Percentiles rank a stretch among this genome's conserved stretches.
These are phyloP conservation scores for Vanderwaltozyma tropicalis DNA, from an alignment of 805 yeast genomes.

Conservation along the genomic window DNA sequence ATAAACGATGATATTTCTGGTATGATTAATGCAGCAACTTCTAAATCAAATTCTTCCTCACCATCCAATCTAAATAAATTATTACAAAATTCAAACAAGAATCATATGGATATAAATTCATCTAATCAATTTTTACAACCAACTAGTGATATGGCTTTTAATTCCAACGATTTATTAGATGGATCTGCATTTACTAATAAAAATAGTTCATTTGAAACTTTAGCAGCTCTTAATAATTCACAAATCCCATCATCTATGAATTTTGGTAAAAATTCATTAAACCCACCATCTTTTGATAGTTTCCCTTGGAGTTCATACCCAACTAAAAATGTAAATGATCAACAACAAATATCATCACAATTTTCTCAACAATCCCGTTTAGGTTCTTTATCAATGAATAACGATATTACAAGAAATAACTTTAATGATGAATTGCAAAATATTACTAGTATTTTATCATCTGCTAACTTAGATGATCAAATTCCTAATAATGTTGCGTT, in stretches of 20 bases:
- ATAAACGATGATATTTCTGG: constrained; percentile 20
- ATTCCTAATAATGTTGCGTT: constrained; percentile 3
- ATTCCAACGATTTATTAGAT: neutral
- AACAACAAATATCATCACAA: neutral
- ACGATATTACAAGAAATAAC: constrained; percentile 11
- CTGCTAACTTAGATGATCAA: constrained; percentile 15
- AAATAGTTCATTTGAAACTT: neutral
- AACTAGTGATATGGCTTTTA: neutral
- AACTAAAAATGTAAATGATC: neutral
- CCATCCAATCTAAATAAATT: constrained; percentile 14
- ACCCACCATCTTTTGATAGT: neutral
- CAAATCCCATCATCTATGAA: neutral
- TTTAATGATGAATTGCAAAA: constrained; percentile 20
- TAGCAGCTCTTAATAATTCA: neutral
- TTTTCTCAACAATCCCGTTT: neutral
- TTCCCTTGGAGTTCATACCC: constrained; percentile 3
- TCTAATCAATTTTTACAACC: neutral
- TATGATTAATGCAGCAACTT: constrained; percentile 21
- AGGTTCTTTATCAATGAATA: neutral
- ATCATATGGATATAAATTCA: neutral
- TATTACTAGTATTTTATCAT: constrained; percentile 18
- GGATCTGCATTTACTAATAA: neutral
- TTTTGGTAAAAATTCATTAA: neutral
- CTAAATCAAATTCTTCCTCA: constrained; percentile 13
- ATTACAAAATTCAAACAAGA: constrained; percentile 2